Conservation (phyloP, 73 alveolate species). For the Stentor roeselii region DNA sequence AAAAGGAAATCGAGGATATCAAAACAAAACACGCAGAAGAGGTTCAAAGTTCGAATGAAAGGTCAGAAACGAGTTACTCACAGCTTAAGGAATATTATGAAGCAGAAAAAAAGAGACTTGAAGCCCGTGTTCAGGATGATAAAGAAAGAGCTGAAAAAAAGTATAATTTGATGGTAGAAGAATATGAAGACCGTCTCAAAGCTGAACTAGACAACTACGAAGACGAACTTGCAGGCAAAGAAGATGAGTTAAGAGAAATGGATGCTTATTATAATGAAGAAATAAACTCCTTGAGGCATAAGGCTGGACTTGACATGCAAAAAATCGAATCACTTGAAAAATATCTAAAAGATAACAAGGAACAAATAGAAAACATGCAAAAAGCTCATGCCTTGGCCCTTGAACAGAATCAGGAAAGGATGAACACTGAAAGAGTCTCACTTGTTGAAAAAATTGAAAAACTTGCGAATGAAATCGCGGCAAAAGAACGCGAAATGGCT, state of each 20-base stretch:
- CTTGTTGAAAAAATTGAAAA: slow-evolving; percentile 60
- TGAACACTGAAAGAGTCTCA: slow-evolving; percentile 54
- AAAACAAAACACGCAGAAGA: slow-evolving; percentile 11
- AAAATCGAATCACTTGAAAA: slow-evolving; percentile 28
- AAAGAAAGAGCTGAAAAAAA: slow-evolving; percentile 30
- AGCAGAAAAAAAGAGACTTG: slow-evolving; percentile 73
- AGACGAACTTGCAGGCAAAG: slow-evolving; percentile 29
- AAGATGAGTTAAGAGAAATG: slow-evolving; percentile 6
- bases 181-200: slow-evolving; percentile 51
- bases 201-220: slow-evolving; percentile 42
- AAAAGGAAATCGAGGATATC: slow-evolving; percentile 3
- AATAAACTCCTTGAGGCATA: background rate
- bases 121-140: slow-evolving; percentile 67
- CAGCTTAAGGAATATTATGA: slow-evolving; percentile 71
- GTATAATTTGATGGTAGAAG: slow-evolving; percentile 36
- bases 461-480: slow-evolving; percentile 49
- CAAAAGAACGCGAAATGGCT: slow-evolving; percentile 60
- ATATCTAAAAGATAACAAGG: slow-evolving; percentile 21
- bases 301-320: slow-evolving; percentile 22
- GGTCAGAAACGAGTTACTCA: slow-evolving; percentile 53
- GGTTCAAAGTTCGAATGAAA: background rate
- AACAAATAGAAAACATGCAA: background rate
- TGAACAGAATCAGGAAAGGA: background rate
- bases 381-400: background rate
- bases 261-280: slow-evolving; percentile 11